Evolutionary conservation across 306 rosid genomes (phyloP).

Genomic region (Cucumis hystrix): DNA sequence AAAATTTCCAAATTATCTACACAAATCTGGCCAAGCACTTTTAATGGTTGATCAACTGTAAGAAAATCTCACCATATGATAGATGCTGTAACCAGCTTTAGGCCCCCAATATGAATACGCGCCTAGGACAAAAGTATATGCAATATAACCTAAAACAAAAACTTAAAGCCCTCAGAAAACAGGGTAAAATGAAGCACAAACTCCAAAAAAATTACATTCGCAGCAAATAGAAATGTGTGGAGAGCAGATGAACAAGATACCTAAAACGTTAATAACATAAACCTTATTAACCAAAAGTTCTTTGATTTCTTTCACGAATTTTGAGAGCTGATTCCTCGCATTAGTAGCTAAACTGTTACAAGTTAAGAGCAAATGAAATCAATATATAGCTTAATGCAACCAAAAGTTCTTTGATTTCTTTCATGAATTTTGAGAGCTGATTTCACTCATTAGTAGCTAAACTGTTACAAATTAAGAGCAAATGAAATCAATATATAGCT

Average conservation of each 20-base stretch:
- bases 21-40: neutral
- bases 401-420: conserved; percentile 64
- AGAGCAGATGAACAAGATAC: conserved; percentile 21
- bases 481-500: neutral
- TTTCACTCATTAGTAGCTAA: conserved; percentile 16
- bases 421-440: conserved; percentile 39
- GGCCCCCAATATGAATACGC: conserved; percentile 99
- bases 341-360: conserved; percentile 12
- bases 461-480: neutral
- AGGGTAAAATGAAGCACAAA: neutral
- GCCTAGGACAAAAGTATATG: conserved; percentile 84
- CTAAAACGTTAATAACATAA: conserved; percentile 63
- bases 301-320: conserved; percentile 49
- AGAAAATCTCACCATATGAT: conserved; percentile 41
- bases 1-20: neutral
- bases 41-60: conserved; percentile 4
- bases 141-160: conserved; percentile 47
- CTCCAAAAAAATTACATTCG: neutral
- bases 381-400: neutral
- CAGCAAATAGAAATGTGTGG: neutral
- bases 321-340: conserved; percentile 32
- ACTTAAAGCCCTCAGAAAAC: neutral
- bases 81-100: conserved; percentile 84
- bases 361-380: neutral
- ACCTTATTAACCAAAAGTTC: conserved; percentile 65